Evolutionary conservation across 352 stramenopile species (phyloP).

Genomic region (Phytopythium cucurbitacearum): DNA sequence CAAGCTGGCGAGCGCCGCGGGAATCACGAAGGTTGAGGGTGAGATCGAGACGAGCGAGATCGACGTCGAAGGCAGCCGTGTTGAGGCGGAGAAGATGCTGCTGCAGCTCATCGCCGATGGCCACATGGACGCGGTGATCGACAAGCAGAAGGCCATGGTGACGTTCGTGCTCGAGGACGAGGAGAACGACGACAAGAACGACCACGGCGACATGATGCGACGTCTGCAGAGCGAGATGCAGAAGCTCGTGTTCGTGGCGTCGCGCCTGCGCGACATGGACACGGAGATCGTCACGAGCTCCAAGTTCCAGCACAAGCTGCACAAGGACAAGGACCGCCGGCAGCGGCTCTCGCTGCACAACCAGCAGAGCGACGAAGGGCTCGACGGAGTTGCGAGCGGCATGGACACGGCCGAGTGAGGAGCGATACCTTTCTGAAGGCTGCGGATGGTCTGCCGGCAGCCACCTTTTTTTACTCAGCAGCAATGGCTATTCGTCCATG

Average conservation of each 20-base stretch:
- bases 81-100: slow-evolving; percentile 55
- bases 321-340: slow-evolving; percentile 77
- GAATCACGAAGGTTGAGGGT: slow-evolving; percentile 13
- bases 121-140: slow-evolving; percentile 61
- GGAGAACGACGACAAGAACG: slow-evolving; percentile 27
- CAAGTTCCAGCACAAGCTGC: slow-evolving; percentile 71
- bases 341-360: slow-evolving; percentile 39
- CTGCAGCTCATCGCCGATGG: slow-evolving; percentile 45
- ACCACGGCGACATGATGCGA: slow-evolving; percentile 38
- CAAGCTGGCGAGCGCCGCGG: slow-evolving; percentile 50
- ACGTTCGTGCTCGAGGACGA: slow-evolving; percentile 70
- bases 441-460: too few relatives aligned
- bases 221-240: slow-evolving; percentile 71
- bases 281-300: slow-evolving; percentile 75
- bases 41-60: slow-evolving; percentile 11
- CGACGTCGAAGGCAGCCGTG: slow-evolving; percentile 4
- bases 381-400: slow-evolving; percentile 28
- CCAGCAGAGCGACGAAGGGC: slow-evolving; percentile 40
- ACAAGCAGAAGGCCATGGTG: slow-evolving; percentile 75
- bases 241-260: slow-evolving; percentile 59
- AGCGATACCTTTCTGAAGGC: not conserved
- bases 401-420: slow-evolving; percentile 58
- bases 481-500: too few relatives aligned
- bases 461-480: too few relatives aligned
- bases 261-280: slow-evolving; percentile 73